These are phyloP conservation scores for Dictyostelium intermedium DNA, from an alignment of 78 protist genomes.

Conservation along the genomic window DNA sequence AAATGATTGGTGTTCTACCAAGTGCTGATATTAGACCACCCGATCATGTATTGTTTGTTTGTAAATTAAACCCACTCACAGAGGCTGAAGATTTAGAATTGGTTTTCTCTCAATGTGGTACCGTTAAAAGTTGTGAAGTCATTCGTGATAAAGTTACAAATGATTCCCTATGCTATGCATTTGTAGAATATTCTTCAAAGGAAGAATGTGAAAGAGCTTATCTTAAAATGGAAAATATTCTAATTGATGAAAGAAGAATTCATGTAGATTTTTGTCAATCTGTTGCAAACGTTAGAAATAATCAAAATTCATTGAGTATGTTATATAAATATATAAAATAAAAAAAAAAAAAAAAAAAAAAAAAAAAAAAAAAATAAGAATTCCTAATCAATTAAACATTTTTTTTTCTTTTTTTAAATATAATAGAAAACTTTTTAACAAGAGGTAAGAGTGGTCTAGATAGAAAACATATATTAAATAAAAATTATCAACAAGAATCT, in stretches of 20 bases:
- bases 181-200: conserved; percentile 93
- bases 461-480: neutral
- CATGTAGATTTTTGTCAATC: conserved; percentile 97
- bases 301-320: neutral
- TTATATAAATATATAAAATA: too few relatives aligned
- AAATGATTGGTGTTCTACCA: conserved; percentile 95
- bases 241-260: conserved; percentile 98
- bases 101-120: conserved; percentile 96
- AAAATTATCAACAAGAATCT: conserved; percentile 9
- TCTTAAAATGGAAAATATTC: conserved; percentile 96
- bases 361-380: too few relatives aligned
- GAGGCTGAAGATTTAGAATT: conserved; percentile 93
- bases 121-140: conserved; percentile 85
- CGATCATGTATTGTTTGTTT: conserved; percentile 97
- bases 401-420: too few relatives aligned
- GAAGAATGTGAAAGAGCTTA: conserved; percentile 92
- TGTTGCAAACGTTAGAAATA: conserved; percentile 79
- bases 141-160: conserved; percentile 91
- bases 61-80: conserved; percentile 97
- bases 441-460: neutral
- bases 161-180: conserved; percentile 95
- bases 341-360: too few relatives aligned
- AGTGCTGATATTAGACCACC: conserved; percentile 97
- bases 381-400: too few relatives aligned
- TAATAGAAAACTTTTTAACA: conserved; percentile 23